Conservation (phyloP, 177 flowering plant genomes). For the Tripterygium wilfordii region DNA sequence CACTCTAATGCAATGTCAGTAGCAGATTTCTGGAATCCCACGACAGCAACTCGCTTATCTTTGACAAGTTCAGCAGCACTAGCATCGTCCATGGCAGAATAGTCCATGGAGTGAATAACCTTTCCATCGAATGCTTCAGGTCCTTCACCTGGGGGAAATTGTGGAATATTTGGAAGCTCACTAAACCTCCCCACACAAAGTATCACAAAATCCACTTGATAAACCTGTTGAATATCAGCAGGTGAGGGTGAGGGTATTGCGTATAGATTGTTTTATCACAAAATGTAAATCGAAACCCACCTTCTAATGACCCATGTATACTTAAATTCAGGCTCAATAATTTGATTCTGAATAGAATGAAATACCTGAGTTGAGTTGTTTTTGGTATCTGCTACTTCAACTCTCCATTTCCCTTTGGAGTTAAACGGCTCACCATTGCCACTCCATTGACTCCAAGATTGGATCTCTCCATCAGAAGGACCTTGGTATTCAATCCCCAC, state of each 20-base stretch:
- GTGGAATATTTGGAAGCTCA: slow-evolving; percentile 56
- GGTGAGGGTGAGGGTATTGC: no score
- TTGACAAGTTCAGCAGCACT: slow-evolving; percentile 36
- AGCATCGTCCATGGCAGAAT: slow-evolving; percentile 46
- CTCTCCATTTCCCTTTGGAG: slow-evolving; percentile 42
- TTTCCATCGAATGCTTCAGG: slow-evolving; percentile 60
- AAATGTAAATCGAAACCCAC: no score
- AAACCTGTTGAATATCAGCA: slow-evolving; percentile 31
- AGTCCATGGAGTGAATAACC: slow-evolving; percentile 70
- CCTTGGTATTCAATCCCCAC: slow-evolving; percentile 38
- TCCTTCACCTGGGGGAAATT: slow-evolving; percentile 44
- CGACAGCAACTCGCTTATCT: slow-evolving; percentile 52
- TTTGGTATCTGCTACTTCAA: slow-evolving; percentile 26
- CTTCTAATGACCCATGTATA: no score
- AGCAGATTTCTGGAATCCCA: slow-evolving; percentile 68
- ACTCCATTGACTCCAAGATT: slow-evolving; percentile 49
- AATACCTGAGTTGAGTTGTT: slow-evolving; percentile 27
- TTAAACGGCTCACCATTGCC: slow-evolving; percentile 45
- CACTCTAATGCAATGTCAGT: slow-evolving; percentile 62
- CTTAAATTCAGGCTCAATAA: no score
- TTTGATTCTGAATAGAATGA: no score
- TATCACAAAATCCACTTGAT: slow-evolving; percentile 58
- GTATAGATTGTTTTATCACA: no score
- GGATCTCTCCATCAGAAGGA: slow-evolving; percentile 29
- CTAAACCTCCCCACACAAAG: slow-evolving; percentile 60